Base-by-base conservation (phyloP, 139 green algal species). In the Micractinium sp. region DNA sequence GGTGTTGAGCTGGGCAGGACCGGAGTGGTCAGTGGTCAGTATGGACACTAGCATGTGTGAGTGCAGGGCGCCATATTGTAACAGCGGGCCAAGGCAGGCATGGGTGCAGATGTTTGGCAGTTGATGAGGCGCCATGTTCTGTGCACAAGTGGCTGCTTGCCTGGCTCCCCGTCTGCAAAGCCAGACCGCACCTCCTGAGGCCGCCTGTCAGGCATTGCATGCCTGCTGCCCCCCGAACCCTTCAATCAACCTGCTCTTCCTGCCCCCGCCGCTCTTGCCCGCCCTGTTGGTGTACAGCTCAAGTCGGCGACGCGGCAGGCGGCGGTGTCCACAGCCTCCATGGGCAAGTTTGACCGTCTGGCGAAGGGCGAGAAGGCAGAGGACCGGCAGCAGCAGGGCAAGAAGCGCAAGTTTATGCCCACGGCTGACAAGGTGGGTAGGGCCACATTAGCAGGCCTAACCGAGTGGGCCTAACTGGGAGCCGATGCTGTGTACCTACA, bases 311-410 rank as follows among this genome's bases (percentile, higher is more conserved):
- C 95, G 0, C 73, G 86, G 73, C 93, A 95, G 82, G 96, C 95
- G 9, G 96, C 96, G 38, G 91, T 97, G 27, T 96, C 96, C n/a
- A 99, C 98, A 4, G 98, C 97, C 0, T 98, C 94, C 25, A 95
- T 98, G 91, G 98, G 97, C 89, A 99, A 99, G 92, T 99, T 99
- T 92, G 97, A 99, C 92, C 91, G 91, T 63, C 75, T 91, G 76
- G 91, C 97, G n/a, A 35, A 79, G 29, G 94, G 94, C 12, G 95
- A 98, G 88, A 94, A 93, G 71, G 77, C 88, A 47, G 89, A 91
- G 35, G 93, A 96, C 87, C 89, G 94, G 20, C 85, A 90, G 75
- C 69, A 87, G 33, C 69, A 82, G 36, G 91, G 87, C 86, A 95
- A 96, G 91, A 95, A 97, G 93, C 91, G 93, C 20, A 93, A 92